Conservation (phyloP, 1,284 basidiomycete genomes). For the Earliella scabrosa region DNA sequence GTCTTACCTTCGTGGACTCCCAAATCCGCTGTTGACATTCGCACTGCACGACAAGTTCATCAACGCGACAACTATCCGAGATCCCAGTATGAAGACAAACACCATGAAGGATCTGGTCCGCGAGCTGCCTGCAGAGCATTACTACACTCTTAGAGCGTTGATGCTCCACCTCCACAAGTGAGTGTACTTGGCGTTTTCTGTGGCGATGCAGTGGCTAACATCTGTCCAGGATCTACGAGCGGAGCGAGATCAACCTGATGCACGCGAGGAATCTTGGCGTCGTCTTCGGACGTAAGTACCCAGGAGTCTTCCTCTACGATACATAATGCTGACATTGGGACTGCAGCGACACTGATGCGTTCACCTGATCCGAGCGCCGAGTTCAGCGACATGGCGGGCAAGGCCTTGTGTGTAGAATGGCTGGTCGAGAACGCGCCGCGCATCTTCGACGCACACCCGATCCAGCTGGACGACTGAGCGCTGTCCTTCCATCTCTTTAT, state of each 20-base stretch:
- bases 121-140: slow-evolving; percentile 87
- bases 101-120: slow-evolving; percentile 74
- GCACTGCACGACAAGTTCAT: slow-evolving; percentile 93
- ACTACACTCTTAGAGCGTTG: slow-evolving; percentile 80
- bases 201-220: background rate
- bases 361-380: slow-evolving; percentile 87
- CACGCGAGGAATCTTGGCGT: slow-evolving; percentile 96
- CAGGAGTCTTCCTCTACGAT: background rate
- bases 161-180: slow-evolving; percentile 90
- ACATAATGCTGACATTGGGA: slow-evolving; percentile 19
- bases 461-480: background rate
- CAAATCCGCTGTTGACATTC: slow-evolving; percentile 89
- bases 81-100: slow-evolving; percentile 62
- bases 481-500: background rate
- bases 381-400: slow-evolving; percentile 97
- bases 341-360: slow-evolving; percentile 89
- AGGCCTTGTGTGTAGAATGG: slow-evolving; percentile 91
- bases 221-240: slow-evolving; percentile 65
- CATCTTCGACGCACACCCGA: slow-evolving; percentile 48
- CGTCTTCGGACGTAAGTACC: slow-evolving; percentile 94
- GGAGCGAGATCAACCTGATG: slow-evolving; percentile 87
- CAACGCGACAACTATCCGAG: slow-evolving; percentile 71
- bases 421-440: slow-evolving; percentile 86
- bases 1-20: slow-evolving; percentile 93
- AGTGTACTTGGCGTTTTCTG: slow-evolving; percentile 29